Base-by-base conservation (phyloP, 208 protist genomes). In the Leishmania aethiopica region DNA sequence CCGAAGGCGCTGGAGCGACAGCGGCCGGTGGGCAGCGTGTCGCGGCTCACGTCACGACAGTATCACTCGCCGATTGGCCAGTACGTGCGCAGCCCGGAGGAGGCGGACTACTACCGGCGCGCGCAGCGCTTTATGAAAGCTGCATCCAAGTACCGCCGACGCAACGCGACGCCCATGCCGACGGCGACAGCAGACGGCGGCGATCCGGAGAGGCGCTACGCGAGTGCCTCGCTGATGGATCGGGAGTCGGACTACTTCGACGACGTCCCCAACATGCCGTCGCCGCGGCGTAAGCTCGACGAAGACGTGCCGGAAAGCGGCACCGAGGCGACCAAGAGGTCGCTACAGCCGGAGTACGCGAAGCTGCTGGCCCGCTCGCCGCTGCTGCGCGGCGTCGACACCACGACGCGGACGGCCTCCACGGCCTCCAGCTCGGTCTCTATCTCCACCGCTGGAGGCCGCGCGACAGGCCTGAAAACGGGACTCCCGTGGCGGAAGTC, bases 51-150 rank as follows among this genome's bases (percentile, higher is more conserved):
- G 22, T 82, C 85, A 32, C 78, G 74, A 15, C 81, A 84, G 82
- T 88, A 88, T 79, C 86, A 89, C 70, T 73, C 55, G 59, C 77
- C 82, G 4, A 53, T 81, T 22, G 83, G 79, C 80, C 81, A 83
- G 37, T 84, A 78, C 70, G 62, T 81, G 47, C 77, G 78, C 47
- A 76, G 73, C 2, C 78, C 69, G 3, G 83, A 80, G 64, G 86
- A 89, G 80, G 78, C 70, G 55, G 62, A 75, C 66, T 89, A 87
- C 83, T 89, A 89, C 72, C 76, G 78, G 37, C 37, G 70, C 1
- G 80, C 75, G 22, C 62, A 84, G 66, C 25, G 22, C 6, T 78
- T 84, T 45, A 81, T 89, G 13, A 19, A 78, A 17, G 72, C 75
- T 7, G 78, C 81, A 47, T 37, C 77, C 45, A 66, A 28, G 49